Conservation (phyloP, 805 yeast genomes). For the Cyberlindnera lachancei region DNA sequence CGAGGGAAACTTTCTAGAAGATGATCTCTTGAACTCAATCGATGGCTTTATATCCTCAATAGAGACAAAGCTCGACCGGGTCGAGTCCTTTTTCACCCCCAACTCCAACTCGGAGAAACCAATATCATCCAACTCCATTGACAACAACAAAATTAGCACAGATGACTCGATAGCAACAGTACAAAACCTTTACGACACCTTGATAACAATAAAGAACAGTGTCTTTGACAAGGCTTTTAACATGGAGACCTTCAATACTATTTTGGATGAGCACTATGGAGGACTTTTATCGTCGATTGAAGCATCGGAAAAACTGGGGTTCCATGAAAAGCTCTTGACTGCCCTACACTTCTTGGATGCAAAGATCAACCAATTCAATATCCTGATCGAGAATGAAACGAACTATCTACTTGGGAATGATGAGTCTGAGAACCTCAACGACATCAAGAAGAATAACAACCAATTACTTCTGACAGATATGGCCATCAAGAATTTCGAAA, state of each 20-base stretch:
- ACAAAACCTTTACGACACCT: slow-evolving; percentile 21
- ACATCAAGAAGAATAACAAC: neutral
- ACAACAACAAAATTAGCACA: slow-evolving; percentile 1
- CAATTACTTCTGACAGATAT: slow-evolving; percentile 18
- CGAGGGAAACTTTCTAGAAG: slow-evolving; percentile 18
- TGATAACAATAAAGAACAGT: slow-evolving; percentile 20
- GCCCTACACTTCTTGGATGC: slow-evolving; percentile 33
- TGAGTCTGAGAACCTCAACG: neutral
- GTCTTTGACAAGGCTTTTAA: slow-evolving; percentile 16
- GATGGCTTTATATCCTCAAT: slow-evolving; percentile 20
- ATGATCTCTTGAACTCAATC: slow-evolving; percentile 16
- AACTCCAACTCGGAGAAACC: neutral
- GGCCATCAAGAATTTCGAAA: slow-evolving; percentile 20
- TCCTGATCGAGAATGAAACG: slow-evolving; percentile 23
- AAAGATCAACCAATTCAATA: slow-evolving; percentile 32
- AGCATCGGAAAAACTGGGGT: slow-evolving; percentile 16
- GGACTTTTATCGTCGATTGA: slow-evolving; percentile 18
- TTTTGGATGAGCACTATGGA: slow-evolving; percentile 22
- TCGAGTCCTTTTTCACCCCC: slow-evolving; percentile 17
- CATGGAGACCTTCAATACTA: slow-evolving; percentile 16
- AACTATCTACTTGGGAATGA: slow-evolving; percentile 12
- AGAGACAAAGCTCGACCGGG: slow-evolving; percentile 19
- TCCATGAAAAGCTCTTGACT: slow-evolving; percentile 27
- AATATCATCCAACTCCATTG: neutral
- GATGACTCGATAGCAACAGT: slow-evolving; percentile 17